Base-by-base conservation (phyloP, 176 grass and related monocot genomes). In the Hsuehochloa calcarea region DNA sequence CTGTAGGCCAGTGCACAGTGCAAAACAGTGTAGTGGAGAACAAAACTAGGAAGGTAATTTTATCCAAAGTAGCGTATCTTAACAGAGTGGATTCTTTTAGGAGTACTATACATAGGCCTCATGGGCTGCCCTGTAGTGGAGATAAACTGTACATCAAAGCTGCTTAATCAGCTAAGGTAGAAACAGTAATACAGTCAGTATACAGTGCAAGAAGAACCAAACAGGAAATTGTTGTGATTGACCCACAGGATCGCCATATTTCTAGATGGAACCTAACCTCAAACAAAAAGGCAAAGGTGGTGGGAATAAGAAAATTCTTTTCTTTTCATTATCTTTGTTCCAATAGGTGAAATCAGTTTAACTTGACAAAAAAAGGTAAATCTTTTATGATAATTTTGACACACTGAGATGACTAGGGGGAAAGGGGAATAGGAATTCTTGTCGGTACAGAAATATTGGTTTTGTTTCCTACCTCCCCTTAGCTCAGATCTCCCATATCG, bases 11-110 rank as follows among this genome's bases (percentile, higher is more conserved):
- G 4, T 6, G 44, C 69, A 72, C 65, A 65, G 56, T 40, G 38
- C 38, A 47, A 47, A 47, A 71, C 72, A 67, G 44, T 62, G 68
- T 59, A 80, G 76, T 70, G 75, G 85, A 80, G 75, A 80, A 80
- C 69, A 87, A 69, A 90, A 84, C 75, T 62, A 84, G 17, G 84
- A 84, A 80, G 80, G 55, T 43, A 87, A 55, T 41, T 80, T 80
- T 80, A 84, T 87, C 89, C 68, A 54, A 64, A 84, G 75, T 52
- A 45, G 19, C 14, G 50, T 80, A 46, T 69, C 40, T 60, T 68
- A 80, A 79, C 70, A 87, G 84, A 84, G 46, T 65, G 0, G 8
- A 35, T 45, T 52, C 31, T 83, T 74, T 37, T 14, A 20, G 51
- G 51, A 17, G 26, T 77, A 62, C 19, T 46, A 83, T 49, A 73